Conservation (phyloP, 208 protist genomes). For the Leishmania guyanensis region DNA sequence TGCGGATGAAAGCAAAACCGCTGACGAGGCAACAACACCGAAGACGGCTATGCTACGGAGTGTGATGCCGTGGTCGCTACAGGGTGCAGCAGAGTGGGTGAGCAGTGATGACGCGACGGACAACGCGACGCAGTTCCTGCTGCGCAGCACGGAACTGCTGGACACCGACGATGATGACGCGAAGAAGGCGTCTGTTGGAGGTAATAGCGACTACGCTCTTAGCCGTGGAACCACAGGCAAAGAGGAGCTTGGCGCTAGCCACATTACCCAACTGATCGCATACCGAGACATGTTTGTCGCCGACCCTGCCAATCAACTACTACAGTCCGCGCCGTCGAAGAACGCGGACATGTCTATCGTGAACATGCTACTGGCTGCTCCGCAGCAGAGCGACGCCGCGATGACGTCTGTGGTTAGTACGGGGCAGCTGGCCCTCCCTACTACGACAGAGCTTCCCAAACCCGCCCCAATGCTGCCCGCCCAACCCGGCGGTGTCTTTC, state of each 20-base stretch:
- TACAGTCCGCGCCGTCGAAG: background rate
- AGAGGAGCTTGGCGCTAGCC: background rate
- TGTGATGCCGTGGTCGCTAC: conserved; percentile 24
- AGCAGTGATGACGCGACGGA: conserved; percentile 3
- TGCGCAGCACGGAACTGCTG: conserved; percentile 21
- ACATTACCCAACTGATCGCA: background rate
- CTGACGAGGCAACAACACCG: background rate
- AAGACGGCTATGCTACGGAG: conserved; percentile 5
- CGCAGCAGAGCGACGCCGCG: conserved; percentile 5
- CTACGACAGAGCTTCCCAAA: background rate
- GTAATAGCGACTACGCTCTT: background rate
- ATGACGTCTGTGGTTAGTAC: background rate
- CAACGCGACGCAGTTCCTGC: conserved; percentile 16
- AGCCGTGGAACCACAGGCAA: background rate
- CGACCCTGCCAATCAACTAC: background rate
- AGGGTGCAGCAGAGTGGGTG: background rate
- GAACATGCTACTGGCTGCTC: conserved; percentile 2
- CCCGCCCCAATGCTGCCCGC: background rate
- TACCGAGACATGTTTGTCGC: background rate
- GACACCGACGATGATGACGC: conserved; percentile 7
- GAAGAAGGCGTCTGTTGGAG: background rate
- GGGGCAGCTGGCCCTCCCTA: background rate
- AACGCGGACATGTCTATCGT: conserved; percentile 5
- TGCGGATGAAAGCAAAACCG: background rate
- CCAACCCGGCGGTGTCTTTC: conserved; percentile 1